A percentile compares a stretch with the other conserved stretches of the same genome.
Conservation (phyloP, 768 basidiomycete species). For the Boletus rex-veris region DNA sequence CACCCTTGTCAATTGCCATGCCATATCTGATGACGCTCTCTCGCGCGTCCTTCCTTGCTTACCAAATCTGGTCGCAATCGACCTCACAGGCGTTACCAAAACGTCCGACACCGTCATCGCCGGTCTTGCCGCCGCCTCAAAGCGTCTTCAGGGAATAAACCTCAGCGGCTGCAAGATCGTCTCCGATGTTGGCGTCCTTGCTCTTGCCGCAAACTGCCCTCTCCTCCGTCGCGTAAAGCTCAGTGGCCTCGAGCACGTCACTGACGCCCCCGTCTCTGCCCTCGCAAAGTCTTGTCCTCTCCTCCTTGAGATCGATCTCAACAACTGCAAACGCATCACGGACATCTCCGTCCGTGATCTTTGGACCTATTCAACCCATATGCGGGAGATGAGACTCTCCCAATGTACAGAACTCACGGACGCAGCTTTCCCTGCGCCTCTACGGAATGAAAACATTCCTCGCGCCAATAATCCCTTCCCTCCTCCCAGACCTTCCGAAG, state of each 20-base stretch:
- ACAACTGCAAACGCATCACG: constrained; percentile 74
- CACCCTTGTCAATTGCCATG: constrained; percentile 76
- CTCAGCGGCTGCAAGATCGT: constrained; percentile 78
- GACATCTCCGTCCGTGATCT: constrained; percentile 78
- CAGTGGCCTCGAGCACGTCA: constrained; percentile 69
- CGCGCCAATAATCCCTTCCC: constrained; percentile 43
- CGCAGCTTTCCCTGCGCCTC: constrained; percentile 77
- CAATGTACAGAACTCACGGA: constrained; percentile 78
- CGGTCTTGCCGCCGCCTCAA: constrained; percentile 66
- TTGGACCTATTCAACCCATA: constrained; percentile 73
- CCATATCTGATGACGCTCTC: constrained; percentile 63
- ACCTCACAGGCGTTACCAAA: constrained; percentile 69
- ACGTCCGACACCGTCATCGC: constrained; percentile 70
- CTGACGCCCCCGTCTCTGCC: constrained; percentile 70
- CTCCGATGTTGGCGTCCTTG: constrained; percentile 72
- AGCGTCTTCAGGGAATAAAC: constrained; percentile 87
- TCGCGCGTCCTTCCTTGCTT: constrained; percentile 62
- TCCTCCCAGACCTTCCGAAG: constrained; percentile 35
- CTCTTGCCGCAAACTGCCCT: constrained; percentile 71
- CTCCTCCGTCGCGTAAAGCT: constrained; percentile 88
- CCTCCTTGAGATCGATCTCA: constrained; percentile 92
- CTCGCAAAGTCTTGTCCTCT: constrained; percentile 78
- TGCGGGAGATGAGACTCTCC: constrained; percentile 89
- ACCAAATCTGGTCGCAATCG: constrained; percentile 79
- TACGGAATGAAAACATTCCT: constrained; percentile 37